Evolutionary conservation across 169 alveolate species (phyloP), one percentile per base, ranked within the genome.

Genomic region (Besnoitia besnoiti): DNA sequence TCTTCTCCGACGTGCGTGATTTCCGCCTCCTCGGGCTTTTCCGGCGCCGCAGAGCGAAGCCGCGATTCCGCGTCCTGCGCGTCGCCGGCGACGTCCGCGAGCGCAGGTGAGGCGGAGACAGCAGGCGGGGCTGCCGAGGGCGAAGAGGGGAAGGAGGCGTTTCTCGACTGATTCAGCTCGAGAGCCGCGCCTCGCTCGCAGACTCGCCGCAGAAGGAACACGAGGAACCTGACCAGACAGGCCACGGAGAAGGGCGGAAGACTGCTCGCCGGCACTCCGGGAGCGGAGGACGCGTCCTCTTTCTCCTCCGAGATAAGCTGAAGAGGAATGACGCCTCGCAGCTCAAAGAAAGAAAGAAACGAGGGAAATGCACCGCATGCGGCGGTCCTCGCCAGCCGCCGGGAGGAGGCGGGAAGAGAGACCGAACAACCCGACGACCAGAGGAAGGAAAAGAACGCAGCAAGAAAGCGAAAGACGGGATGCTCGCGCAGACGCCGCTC

Each of bases 361-460:
- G 7, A 1, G 67, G 24, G 67, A 55, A n/a, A 55, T 1, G 1
- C 5, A 0, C 24, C 24, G 30, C 30, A 16, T 55, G 7, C 12
- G 67, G 33, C 1, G 4, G 33, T 55, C 24, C 24, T 21, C 67
- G 24, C 24, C 33, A 1, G 67, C 67, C 30, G 27, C 5, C 27
- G 7, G 67, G 67, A 10, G 67, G 67, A 55, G 30, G 24, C 33
- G 24, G 67, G 1, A 5, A 19, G 7, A 55, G 4, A n/a, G 7
- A 55, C 1, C 67, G 67, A 10, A 0, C 30, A 16, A 19, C 67
- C 30, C 67, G 67, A 55, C 30, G 67, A 55, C 67, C 82, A 73
- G 24, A 73, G 47, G 82, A 73, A 73, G 47, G 44, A n/a, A 42
- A 73, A 73, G 82, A 73, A 73, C 47, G 82, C 82, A 19, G 39